Evolutionary conservation across 1,284 basidiomycete species (phyloP), one percentile per base, ranked within the genome.

Genomic region (Bjerkandera adusta): DNA sequence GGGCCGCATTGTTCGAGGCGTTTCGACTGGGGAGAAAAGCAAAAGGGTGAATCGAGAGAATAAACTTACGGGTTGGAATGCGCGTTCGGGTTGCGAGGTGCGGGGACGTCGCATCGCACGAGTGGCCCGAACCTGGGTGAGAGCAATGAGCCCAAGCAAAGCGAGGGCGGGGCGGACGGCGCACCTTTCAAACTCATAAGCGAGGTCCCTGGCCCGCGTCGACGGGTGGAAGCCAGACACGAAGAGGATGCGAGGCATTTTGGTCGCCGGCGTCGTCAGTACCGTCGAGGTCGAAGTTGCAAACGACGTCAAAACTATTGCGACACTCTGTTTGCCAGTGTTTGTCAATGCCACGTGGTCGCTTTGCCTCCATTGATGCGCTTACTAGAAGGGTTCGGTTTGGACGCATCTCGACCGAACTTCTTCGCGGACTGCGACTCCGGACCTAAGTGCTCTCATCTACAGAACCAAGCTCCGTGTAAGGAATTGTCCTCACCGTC

Each of bases 41-140:
- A 47, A n/a, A n/a, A n/a, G n/a, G n/a, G n/a, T n/a, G n/a, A 48
- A 50, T 40, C 25, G 43, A 60, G 54, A 57, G 50, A 40, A 45
- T 26, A 53, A 36, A 89, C 87, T 87, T 73, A 90, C 87, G 88
- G 86, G 58, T 85, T 87, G 24, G 83, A 76, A 50, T 72, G 75
- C 12, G 83, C 77, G 50, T 81, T 73, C 0, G 83, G 80, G 65
- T 86, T 85, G 55, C 88, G 80, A 3, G 88, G 87, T 2, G 91
- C 91, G 12, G 91, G 91, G 20, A 94, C 90, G 63, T 94, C 91
- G 68, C 91, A 94, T 54, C 91, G 85, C 50, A 90, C 76, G 35
- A 90, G 75, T 46, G 83, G 83, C 18, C 88, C 87, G 55, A 72
- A 89, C 49, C 87, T 89, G 57, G 27, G 15, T 24, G 8, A 36